Evolutionary conservation across 2,329 filamentous ascomycete species (phyloP).

Genomic region (Davidsoniella virescens): DNA sequence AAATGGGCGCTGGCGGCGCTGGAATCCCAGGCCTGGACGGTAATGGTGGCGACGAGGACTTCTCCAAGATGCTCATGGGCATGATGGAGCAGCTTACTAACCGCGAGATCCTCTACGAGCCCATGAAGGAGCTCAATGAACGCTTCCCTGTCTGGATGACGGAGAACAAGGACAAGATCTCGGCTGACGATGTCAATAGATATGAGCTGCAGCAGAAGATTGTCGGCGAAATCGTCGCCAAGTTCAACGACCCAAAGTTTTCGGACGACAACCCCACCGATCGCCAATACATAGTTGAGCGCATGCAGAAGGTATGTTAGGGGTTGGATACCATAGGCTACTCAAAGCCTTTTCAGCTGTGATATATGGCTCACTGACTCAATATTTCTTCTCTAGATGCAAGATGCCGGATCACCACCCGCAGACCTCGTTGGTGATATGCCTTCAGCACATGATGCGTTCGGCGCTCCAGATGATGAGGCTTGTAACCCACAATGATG

Average conservation of each 20-base stretch:
- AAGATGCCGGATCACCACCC: slow-evolving; percentile 81
- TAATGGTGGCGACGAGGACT: slow-evolving; percentile 57
- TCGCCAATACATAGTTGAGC: slow-evolving; percentile 84
- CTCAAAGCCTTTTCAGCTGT: background rate
- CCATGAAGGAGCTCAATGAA: slow-evolving; percentile 89
- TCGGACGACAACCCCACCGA: slow-evolving; percentile 66
- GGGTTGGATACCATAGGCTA: slow-evolving; percentile 3
- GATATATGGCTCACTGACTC: background rate
- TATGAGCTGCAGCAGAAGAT: slow-evolving; percentile 68
- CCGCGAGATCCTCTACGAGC: slow-evolving; percentile 95
- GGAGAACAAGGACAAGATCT: slow-evolving; percentile 51
- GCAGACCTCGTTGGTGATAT: slow-evolving; percentile 83
- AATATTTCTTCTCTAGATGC: slow-evolving; percentile 50
- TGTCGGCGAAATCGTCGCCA: slow-evolving; percentile 71
- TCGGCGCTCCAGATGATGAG: slow-evolving; percentile 43
- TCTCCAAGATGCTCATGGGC: slow-evolving; percentile 85
- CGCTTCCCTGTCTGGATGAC: slow-evolving; percentile 86
- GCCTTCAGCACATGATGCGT: slow-evolving; percentile 60
- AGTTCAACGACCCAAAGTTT: slow-evolving; percentile 73
- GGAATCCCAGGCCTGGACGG: slow-evolving; percentile 19
- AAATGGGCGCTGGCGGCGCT: slow-evolving; percentile 53
- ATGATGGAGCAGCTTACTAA: slow-evolving; percentile 99
- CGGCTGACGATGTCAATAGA: slow-evolving; percentile 56
- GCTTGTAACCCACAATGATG: slow-evolving; percentile 41
- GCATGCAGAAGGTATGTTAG: slow-evolving; percentile 77